These are phyloP conservation scores for Phaffia australis DNA, from an alignment of 768 basidiomycete species.

Conservation along the genomic window DNA sequence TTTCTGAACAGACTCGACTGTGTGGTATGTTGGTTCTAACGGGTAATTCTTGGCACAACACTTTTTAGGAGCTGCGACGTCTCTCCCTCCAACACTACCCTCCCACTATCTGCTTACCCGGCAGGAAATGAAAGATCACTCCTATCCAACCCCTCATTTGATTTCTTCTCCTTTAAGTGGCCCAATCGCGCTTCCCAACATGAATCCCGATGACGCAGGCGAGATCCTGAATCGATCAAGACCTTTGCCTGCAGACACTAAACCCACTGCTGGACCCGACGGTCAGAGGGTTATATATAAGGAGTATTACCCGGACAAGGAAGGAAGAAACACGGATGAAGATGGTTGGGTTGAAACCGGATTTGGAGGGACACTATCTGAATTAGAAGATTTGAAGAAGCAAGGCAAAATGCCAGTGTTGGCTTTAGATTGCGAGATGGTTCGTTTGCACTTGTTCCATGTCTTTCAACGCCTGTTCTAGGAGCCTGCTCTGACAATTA, in stretches of 20 bases:
- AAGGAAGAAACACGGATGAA: slow-evolving; percentile 24
- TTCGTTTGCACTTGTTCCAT: slow-evolving; percentile 36
- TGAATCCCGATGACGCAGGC: slow-evolving; percentile 22
- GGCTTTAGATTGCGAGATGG: slow-evolving; percentile 97
- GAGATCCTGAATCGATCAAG: slow-evolving; percentile 26
- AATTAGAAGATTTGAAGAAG: slow-evolving; percentile 24
- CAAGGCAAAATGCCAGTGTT: slow-evolving; percentile 44
- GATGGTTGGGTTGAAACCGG: slow-evolving; percentile 78
- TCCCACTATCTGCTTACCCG: slow-evolving; percentile 56
- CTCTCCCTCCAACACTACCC: neutral
- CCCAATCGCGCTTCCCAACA: slow-evolving; percentile 34
- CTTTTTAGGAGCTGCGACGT: neutral
- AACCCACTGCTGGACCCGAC: slow-evolving; percentile 7
- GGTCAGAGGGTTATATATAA: slow-evolving; percentile 10
- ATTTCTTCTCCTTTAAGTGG: slow-evolving; percentile 54
- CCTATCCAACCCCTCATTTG: slow-evolving; percentile 59
- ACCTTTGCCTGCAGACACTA: slow-evolving; percentile 10
- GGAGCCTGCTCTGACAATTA: neutral
- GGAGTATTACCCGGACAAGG: neutral
- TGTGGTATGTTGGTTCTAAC: neutral
- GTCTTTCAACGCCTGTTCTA: neutral
- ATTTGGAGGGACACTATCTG: slow-evolving; percentile 34
- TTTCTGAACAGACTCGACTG: too few relatives aligned
- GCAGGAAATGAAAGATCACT: slow-evolving; percentile 87
- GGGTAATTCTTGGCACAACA: slow-evolving; percentile 12